phyloP scores from a whole-genome alignment of 140 eudicot species.

The Oenanthe javanica region DNA sequence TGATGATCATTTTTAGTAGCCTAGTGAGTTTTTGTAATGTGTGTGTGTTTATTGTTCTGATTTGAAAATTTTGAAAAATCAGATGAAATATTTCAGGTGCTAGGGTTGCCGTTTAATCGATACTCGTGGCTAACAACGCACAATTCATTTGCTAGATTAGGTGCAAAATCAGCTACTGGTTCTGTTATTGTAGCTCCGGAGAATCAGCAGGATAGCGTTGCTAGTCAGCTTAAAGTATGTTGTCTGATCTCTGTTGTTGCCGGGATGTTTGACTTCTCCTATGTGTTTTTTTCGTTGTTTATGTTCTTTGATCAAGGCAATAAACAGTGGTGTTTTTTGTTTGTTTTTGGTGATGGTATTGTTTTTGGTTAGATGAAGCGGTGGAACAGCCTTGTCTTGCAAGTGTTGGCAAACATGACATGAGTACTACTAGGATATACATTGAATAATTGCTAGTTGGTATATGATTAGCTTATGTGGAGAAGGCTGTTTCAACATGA shows the following conservation, averaged over 20 bases:
- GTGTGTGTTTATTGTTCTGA: not conserved
- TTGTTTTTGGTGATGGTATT: not conserved
- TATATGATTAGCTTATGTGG: not conserved
- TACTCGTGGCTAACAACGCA: constrained; percentile 97
- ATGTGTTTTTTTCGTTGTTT: not conserved
- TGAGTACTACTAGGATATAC: not conserved
- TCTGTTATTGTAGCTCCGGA: constrained; percentile 52
- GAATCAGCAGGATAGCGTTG: constrained; percentile 93
- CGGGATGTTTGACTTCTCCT: not conserved
- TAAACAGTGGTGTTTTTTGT: not conserved
- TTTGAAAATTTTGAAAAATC: constrained; percentile 1
- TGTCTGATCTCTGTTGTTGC: not conserved
- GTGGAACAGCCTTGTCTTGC: not conserved
- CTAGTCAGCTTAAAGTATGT: constrained; percentile 69
- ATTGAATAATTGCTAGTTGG: not conserved
- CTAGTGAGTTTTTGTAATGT: not conserved
- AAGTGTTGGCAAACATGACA: not conserved
- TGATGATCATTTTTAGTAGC: not conserved
- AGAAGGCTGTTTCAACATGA: not conserved
- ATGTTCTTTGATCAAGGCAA: not conserved
- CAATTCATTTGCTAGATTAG: constrained; percentile 73
- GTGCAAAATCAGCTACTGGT: constrained; percentile 70
- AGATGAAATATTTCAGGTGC: constrained; percentile 36
- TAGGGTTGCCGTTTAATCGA: constrained; percentile 81
- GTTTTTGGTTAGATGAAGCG: not conserved